Evolutionary conservation across 2,329 filamentous ascomycete species (phyloP), one percentile per base, ranked within the genome.

Genomic region (Talaromyces sp.): DNA sequence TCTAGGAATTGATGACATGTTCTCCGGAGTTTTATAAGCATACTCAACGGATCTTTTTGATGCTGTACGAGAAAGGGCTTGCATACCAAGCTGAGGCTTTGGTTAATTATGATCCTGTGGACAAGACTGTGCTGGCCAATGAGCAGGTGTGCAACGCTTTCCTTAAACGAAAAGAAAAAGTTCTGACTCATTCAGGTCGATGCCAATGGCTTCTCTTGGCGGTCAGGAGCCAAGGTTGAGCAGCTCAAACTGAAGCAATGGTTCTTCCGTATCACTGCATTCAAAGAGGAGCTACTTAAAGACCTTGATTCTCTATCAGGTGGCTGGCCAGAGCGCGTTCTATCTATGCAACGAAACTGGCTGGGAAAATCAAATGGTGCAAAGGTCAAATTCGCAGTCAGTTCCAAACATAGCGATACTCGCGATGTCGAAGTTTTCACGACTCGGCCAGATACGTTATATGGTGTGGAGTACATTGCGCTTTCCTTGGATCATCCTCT

Each of bases 51-150:
- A 83, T 96, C 62, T 96, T 96, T 70, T 79, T 95, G 58, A 84
- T 88, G 74, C 80, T 96, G 5, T 81, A 88, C 69, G 78, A 88
- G 63, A 82, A 83, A 60, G 89, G 88, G 1, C 79, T 96, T 17
- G 91, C 90, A 54, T 94, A 94, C 71, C 91, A 91, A 69, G 85
- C 85, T 35, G 87, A 94, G 65, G 89, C 90, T 19, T 76, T 91
- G 62, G 91, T 96, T 65, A 96, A 96, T 73, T 96, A 89, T 76
- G 91, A 96, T 64, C 91, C 91, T 1, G 82, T 96, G 28, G 91
- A 96, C 70, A 87, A 89, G 70, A 96, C 91, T 0, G 91, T 96
- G 15, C 78, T 96, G 60, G 91, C 91, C 10, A 96, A 96, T 70
- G 91, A 96, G 73, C 91, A 96, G 74, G 73, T 75, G 60, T 21